Evolutionary conservation across 164 flowering plant genomes (phyloP), one percentile per base, ranked within the genome.

Genomic region (Macadamia tetraphylla): DNA sequence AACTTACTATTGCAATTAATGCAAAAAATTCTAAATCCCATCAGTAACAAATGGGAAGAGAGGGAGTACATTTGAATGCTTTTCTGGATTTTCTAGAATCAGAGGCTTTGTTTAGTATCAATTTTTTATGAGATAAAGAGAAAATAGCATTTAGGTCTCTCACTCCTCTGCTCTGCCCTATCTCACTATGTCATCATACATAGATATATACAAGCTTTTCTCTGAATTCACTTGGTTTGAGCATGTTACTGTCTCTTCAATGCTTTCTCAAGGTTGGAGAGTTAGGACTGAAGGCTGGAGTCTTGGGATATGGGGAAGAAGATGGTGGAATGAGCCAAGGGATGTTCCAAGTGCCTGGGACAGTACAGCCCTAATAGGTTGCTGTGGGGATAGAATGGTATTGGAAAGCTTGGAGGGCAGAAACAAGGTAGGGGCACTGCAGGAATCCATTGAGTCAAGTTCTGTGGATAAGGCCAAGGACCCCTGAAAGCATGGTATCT

Each of bases 401-500:
- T 57, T 0, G 89, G 88, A 62, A 73, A 80, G 62, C 76, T 83
- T 0, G 90, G 31, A 67, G 87, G 82, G 69, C 81, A 83, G 58
- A 87, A 82, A 6, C 79, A 74, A 9, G 81, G 84, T 48, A 82
- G 76, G 7, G 88, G 82, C 30, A 79, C 66, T 23, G 87, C 58
- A 59, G 87, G 58, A 57, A 49, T 68, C 83, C 80, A 77, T 58
- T 71, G 81, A 66, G 69, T 58, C 9, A 77, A 44, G 70, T 78
- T 80, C 86, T 85, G 81, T 29, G 79, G 82, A 81, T 70, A 81
- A 70, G 88, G 76, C 88, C 88, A 86, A 62, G 87, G 86, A 67
- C 79, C 70, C 85, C 81, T 3, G 85, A 10, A 75, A 63, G 69
- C 74, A 83, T 18, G 83, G 87, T 43, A 86, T 66, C 46, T 80